phyloP scores from a whole-genome alignment of 495 filamentous ascomycete species.

The Aspergillus carlsbadensis region DNA sequence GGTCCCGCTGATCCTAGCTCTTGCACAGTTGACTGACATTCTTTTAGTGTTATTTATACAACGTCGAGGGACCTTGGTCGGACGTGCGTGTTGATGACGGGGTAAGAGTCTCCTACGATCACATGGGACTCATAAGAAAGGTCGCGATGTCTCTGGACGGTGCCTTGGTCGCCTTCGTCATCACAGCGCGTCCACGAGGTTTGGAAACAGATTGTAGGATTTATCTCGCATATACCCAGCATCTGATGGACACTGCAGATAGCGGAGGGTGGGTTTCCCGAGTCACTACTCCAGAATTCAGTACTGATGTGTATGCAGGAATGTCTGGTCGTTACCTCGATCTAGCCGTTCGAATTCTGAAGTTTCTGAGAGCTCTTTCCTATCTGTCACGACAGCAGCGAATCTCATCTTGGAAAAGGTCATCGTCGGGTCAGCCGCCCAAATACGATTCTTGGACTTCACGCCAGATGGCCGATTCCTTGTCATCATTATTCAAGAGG shows the following conservation, averaged over 20 bases:
- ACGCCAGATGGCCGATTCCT: slow-evolving; percentile 12
- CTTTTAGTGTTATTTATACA: slow-evolving; percentile 18
- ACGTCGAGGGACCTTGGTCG: neutral
- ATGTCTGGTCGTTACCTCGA: neutral
- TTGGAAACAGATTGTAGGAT: slow-evolving; percentile 4
- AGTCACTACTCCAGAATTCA: neutral
- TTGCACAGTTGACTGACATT: neutral
- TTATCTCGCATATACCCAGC: slow-evolving; percentile 15
- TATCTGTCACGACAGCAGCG: neutral
- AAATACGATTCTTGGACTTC: slow-evolving; percentile 16
- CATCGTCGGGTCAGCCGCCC: neutral
- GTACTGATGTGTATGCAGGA: neutral
- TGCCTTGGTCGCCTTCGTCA: slow-evolving; percentile 10
- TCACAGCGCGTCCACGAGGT: neutral
- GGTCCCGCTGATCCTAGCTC: neutral
- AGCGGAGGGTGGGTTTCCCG: slow-evolving; percentile 2
- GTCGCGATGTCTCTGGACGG: slow-evolving; percentile 17
- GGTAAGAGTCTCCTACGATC: slow-evolving; percentile 2
- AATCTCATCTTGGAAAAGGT: slow-evolving; percentile 4
- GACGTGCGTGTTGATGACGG: neutral
- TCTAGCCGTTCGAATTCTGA: slow-evolving; percentile 16
- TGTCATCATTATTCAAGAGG: slow-evolving; percentile 12
- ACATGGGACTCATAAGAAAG: slow-evolving; percentile 14
- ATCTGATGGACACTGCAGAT: slow-evolving; percentile 9
- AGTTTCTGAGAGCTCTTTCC: slow-evolving; percentile 4